phyloP scores from a whole-genome alignment of 1,139 yeast genomes.

The Yamadazyma atmosphaerica region DNA sequence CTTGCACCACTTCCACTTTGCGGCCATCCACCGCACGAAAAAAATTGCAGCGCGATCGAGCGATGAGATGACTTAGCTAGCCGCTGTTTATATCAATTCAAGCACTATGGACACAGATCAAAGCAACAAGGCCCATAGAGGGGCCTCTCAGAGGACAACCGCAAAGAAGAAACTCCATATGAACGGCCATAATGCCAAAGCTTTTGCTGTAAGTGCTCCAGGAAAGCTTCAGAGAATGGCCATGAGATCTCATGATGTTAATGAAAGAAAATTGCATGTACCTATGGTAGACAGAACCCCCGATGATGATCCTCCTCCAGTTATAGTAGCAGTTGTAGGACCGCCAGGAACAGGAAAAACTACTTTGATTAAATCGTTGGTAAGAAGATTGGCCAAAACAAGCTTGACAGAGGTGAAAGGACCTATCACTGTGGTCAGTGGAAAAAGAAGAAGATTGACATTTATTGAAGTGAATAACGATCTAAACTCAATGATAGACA shows the following conservation, averaged over 20 bases:
- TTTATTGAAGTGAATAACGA: slow-evolving; percentile 93
- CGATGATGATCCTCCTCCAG: slow-evolving; percentile 97
- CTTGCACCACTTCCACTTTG: too few species aligned
- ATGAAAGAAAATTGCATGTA: slow-evolving; percentile 86
- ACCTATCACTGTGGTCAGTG: slow-evolving; percentile 96
- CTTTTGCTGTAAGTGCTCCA: slow-evolving; percentile 92
- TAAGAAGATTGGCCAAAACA: slow-evolving; percentile 87
- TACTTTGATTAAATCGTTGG: slow-evolving; percentile 85
- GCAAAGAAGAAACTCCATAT: slow-evolving; percentile 87
- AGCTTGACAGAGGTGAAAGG: slow-evolving; percentile 86
- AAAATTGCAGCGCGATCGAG: too few species aligned
- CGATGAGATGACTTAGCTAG: too few species aligned
- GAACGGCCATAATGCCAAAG: slow-evolving; percentile 91
- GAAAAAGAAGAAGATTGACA: slow-evolving; percentile 89
- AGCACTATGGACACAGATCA: slow-evolving; percentile 35
- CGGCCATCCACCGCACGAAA: too few species aligned
- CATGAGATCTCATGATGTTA: slow-evolving; percentile 78
- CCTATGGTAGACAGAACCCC: slow-evolving; percentile 98
- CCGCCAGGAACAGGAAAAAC: slow-evolving; percentile 99
- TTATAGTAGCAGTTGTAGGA: slow-evolving; percentile 94
- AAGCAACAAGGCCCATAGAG: slow-evolving; percentile 60
- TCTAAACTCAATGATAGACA: slow-evolving; percentile 92
- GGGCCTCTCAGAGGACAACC: slow-evolving; percentile 52
- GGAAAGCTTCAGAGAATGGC: slow-evolving; percentile 85
- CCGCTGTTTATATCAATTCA: too few species aligned